These are phyloP conservation scores for Kodamaea neixiangensis DNA, from an alignment of 805 yeast genomes.

Conservation along the genomic window DNA sequence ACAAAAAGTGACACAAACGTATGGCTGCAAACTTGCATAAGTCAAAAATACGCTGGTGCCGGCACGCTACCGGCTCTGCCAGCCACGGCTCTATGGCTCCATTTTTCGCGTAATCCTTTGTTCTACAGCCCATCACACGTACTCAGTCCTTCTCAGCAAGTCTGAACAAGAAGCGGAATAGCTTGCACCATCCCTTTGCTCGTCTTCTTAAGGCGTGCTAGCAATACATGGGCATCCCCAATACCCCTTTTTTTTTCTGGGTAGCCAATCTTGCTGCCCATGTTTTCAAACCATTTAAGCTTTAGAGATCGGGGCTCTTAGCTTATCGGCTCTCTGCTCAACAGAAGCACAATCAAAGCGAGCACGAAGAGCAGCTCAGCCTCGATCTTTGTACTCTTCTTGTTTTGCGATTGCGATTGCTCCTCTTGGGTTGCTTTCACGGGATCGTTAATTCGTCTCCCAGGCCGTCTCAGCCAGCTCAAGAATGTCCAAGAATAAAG, in stretches of 20 bases:
- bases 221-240: background rate
- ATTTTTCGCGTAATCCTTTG: background rate
- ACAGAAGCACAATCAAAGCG: background rate
- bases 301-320: background rate
- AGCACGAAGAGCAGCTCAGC: background rate
- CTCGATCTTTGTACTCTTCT: background rate
- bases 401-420: background rate
- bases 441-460: background rate
- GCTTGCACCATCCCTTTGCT: background rate
- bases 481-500: background rate
- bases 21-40: background rate
- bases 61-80: background rate
- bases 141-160: background rate
- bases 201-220: background rate
- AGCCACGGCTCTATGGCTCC: background rate
- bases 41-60: background rate
- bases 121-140: background rate
- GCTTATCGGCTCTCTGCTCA: background rate
- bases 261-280: background rate
- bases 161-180: no score
- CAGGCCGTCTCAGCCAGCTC: background rate
- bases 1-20: background rate
- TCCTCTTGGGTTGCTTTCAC: background rate
- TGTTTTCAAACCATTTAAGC: background rate
- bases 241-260: background rate